Evolutionary conservation across 2,329 filamentous ascomycete species (phyloP).

Genomic region (Xylariaceae sp.): DNA sequence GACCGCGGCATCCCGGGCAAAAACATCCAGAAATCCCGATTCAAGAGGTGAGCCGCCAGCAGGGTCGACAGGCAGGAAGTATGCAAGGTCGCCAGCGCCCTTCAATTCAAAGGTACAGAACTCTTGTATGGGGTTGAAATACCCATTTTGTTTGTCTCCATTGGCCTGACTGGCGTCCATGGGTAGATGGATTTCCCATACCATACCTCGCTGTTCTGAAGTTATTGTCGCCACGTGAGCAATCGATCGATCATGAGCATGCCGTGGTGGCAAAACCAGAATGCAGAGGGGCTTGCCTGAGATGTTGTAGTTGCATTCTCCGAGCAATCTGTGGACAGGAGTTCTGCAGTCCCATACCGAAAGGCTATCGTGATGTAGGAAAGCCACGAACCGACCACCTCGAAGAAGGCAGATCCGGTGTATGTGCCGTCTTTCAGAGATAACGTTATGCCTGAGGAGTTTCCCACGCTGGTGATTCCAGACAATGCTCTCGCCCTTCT

Average conservation of each 20-base stretch:
- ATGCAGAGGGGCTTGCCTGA: slow-evolving; percentile 76
- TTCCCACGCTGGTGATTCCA: slow-evolving; percentile 69
- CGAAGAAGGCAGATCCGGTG: slow-evolving; percentile 76
- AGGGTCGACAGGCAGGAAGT: slow-evolving; percentile 80
- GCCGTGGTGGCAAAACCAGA: slow-evolving; percentile 65
- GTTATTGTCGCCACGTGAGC: slow-evolving; percentile 80
- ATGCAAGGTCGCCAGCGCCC: slow-evolving; percentile 55
- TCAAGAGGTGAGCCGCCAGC: slow-evolving; percentile 70
- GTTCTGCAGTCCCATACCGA: slow-evolving; percentile 77
- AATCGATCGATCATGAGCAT: slow-evolving; percentile 53
- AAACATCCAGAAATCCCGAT: slow-evolving; percentile 80
- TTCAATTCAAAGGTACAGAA: slow-evolving; percentile 72
- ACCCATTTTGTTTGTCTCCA: slow-evolving; percentile 31
- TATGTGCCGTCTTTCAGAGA: slow-evolving; percentile 68
- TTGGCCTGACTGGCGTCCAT: slow-evolving; percentile 33
- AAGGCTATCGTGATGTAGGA: slow-evolving; percentile 68
- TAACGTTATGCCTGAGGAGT: slow-evolving; percentile 64
- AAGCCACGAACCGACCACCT: slow-evolving; percentile 77
- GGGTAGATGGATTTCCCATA: slow-evolving; percentile 74
- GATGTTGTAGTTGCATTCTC: slow-evolving; percentile 55
- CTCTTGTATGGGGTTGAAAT: slow-evolving; percentile 50
- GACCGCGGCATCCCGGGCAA: slow-evolving; percentile 80
- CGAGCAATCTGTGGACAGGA: slow-evolving; percentile 57
- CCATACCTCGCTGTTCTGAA: slow-evolving; percentile 73
- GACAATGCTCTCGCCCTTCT: slow-evolving; percentile 74